These are phyloP conservation scores for Picea engelmannii DNA, from an alignment of 83 land plant species.

Conservation along the genomic window DNA sequence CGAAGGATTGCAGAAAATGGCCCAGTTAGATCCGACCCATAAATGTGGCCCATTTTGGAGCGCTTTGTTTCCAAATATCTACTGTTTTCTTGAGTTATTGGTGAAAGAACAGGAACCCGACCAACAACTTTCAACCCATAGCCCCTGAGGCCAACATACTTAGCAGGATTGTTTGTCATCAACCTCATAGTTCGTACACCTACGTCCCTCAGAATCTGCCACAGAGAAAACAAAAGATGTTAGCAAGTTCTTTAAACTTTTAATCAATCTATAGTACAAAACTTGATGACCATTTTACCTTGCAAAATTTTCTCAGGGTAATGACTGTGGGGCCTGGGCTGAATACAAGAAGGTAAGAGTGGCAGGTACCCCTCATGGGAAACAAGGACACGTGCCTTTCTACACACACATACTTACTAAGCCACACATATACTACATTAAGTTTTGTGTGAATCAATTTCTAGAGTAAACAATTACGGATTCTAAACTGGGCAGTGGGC, in stretches of 20 bases:
- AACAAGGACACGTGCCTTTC: neutral
- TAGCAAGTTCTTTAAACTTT: too few relatives aligned
- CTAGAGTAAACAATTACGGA: neutral
- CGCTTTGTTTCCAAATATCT: constrained; percentile 96
- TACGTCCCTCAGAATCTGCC: constrained; percentile 86
- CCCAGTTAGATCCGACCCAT: constrained; percentile 54
- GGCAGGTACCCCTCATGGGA: neutral
- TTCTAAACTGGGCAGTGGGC: neutral
- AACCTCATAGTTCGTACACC: constrained; percentile 91
- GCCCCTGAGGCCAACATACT: constrained; percentile 84
- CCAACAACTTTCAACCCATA: constrained; percentile 80
- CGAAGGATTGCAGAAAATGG: neutral
- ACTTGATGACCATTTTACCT: too few relatives aligned
- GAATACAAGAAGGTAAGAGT: neutral
- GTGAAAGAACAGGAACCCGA: constrained; percentile 75
- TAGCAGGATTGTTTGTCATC: constrained; percentile 97
- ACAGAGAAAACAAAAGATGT: constrained; percentile 2
- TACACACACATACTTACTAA: neutral
- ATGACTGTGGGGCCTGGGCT: neutral
- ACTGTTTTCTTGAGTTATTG: constrained; percentile 83
- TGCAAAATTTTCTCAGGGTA: too few relatives aligned
- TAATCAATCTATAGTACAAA: too few relatives aligned
- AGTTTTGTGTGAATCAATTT: neutral
- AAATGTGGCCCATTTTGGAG: constrained; percentile 90
- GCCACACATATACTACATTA: too few relatives aligned